phyloP scores from a whole-genome alignment of 345 rosid species.

The Cardamine resedifolia region DNA sequence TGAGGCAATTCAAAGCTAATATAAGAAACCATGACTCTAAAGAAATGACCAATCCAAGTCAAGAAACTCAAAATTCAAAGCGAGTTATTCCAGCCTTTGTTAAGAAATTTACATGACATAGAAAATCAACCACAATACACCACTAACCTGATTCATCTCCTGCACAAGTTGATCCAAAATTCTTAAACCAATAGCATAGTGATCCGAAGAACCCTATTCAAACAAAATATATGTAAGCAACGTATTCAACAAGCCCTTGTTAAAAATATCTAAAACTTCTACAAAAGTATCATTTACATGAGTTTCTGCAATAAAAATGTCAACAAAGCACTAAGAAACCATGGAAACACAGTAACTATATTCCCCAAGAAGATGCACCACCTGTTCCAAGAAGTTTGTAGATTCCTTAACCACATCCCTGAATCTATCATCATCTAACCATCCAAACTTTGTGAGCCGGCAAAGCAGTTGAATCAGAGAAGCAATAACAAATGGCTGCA shows the following conservation, averaged over 20 bases:
- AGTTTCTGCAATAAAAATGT: background rate
- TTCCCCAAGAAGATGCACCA: conserved; percentile 32
- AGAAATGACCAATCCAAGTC: conserved; percentile 17
- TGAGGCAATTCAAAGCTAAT: conserved; percentile 11
- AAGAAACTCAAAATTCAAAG: conserved; percentile 11
- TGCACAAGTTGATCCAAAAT: conserved; percentile 93
- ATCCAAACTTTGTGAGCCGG: conserved; percentile 94
- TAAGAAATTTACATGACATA: background rate
- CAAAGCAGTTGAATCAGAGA: conserved; percentile 90
- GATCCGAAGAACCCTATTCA: conserved; percentile 76
- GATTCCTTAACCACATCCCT: conserved; percentile 86
- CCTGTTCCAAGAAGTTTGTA: conserved; percentile 86
- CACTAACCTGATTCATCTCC: conserved; percentile 96
- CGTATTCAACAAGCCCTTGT: conserved; percentile 16
- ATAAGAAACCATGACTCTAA: conserved; percentile 1
- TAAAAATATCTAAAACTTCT: background rate
- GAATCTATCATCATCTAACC: conserved; percentile 98
- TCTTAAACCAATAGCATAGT: conserved; percentile 92
- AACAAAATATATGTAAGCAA: conserved; percentile 15
- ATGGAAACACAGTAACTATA: conserved; percentile 17
- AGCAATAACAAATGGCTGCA: conserved; percentile 80
- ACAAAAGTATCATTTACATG: conserved; percentile 11
- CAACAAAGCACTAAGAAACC: conserved; percentile 27
- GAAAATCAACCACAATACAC: conserved; percentile 15
- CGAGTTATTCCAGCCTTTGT: background rate